Base-by-base conservation (phyloP, 169 alveolate genomes). In the Theileria parva region DNA sequence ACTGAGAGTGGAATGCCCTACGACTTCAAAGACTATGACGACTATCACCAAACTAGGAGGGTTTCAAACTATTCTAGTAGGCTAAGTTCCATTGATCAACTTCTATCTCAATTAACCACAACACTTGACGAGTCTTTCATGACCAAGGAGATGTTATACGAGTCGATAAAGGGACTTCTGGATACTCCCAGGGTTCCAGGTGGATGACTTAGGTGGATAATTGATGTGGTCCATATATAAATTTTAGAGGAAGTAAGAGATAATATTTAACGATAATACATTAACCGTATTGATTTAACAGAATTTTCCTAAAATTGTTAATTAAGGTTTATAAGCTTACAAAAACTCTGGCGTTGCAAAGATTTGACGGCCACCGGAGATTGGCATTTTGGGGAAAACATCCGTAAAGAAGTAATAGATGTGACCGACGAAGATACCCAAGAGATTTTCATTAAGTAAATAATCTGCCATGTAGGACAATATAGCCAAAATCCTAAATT, bases 391-490 rank as follows among this genome's bases (percentile, higher is more conserved):
- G 30, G 98, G 98, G 66, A 88, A 95, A 50, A 95, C 95, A 64
- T 92, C 97, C 50, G 94, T 95, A 89, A 95, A 94, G 77, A 94
- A 95, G 91, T 93, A 95, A 81, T 95, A 95, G 9, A 93, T 87
- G 70, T 95, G 98, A 37, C 98, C 98, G 0, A 94, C 97, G 44
- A 91, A 67, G 32, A 95, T 95, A 32, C 98, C 98, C 79, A 93
- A 74, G 28, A 94, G 80, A 80, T 94, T 93, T 55, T 95, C 98
- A 73, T 91, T 90, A 61, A 94, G 88, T 48, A 85, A 90, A 90
- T 94, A 93, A 30, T 95, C 98, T 61, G 95, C 92, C 39, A 94
- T 64, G 48, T 92, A 80, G 27, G 95, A 91, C 85, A 93, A 68
- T 27, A 91, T 53, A 72, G 94, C 88, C 74, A 95, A 76, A 55